Percentiles rank a stretch among this genome's conserved stretches.
Evolutionary conservation across 2,329 filamentous ascomycete species (phyloP).

Genomic region (Botrytis byssoidea): DNA sequence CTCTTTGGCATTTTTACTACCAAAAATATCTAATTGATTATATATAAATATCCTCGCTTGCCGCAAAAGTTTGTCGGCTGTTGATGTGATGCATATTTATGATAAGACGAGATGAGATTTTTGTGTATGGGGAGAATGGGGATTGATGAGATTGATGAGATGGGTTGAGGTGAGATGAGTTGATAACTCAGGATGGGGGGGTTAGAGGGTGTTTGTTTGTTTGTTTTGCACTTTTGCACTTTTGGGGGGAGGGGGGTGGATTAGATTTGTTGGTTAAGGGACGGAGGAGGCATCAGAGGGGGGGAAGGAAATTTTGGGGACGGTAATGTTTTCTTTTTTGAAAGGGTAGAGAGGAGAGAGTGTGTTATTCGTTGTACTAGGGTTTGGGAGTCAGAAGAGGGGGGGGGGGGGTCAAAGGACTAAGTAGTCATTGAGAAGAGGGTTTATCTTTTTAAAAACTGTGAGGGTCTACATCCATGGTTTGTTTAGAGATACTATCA

Average conservation of each 20-base stretch:
- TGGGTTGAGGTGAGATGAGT: neutral
- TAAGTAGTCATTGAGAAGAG: neutral
- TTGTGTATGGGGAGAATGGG: too few species aligned
- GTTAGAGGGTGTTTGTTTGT: neutral
- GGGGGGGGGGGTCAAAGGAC: neutral
- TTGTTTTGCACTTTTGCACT: too few species aligned
- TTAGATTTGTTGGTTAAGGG: too few species aligned
- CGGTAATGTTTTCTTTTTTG: neutral
- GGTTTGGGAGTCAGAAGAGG: too few species aligned
- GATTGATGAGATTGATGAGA: too few species aligned
- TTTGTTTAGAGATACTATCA: rapidly evolving
- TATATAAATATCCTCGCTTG: neutral
- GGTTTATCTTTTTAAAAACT: neutral
- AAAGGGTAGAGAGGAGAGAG: neutral
- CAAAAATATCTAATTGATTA: neutral
- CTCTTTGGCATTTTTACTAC: neutral
- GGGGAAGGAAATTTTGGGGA: neutral
- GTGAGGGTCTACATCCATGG: neutral
- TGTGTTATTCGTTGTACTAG: too few species aligned
- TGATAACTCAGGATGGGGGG: neutral
- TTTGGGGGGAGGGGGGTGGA: too few species aligned
- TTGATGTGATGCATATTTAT: neutral
- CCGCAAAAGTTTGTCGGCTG: neutral
- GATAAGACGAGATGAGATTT: neutral
- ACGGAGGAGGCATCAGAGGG: too few species aligned